A percentile compares a stretch with the other conserved stretches of the same genome.
phyloP scores from a whole-genome alignment of 768 basidiomycete genomes.

The Calvatia gigantea region DNA sequence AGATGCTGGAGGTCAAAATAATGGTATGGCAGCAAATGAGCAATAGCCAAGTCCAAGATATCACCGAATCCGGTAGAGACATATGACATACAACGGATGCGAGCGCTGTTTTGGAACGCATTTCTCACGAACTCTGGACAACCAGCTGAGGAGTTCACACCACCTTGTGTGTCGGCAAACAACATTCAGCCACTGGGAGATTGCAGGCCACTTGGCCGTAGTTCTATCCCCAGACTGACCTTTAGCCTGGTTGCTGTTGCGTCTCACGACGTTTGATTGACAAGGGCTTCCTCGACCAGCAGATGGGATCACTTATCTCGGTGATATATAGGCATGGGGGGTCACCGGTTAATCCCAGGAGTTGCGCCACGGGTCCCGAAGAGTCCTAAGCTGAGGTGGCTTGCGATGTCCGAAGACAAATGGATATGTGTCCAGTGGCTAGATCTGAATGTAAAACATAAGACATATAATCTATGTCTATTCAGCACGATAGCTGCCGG shows the following conservation, averaged over 20 bases:
- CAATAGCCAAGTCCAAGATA: background rate
- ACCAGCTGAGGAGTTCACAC: background rate
- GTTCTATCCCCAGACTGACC: too few relatives aligned
- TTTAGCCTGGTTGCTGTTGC: too few relatives aligned
- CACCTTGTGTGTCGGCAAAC: background rate
- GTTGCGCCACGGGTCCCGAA: background rate
- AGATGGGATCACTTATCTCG: background rate
- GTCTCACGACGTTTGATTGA: too few relatives aligned
- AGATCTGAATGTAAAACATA: background rate
- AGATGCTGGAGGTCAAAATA: background rate
- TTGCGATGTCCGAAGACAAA: background rate
- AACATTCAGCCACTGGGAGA: too few relatives aligned
- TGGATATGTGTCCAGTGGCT: background rate
- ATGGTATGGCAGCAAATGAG: background rate
- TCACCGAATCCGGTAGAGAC: conserved; percentile 3
- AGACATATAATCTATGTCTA: background rate
- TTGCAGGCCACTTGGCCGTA: too few relatives aligned
- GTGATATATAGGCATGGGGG: background rate
- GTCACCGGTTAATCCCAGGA: background rate
- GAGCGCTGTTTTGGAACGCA: background rate
- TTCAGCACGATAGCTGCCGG: background rate
- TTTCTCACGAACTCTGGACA: background rate
- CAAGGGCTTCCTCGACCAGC: background rate
- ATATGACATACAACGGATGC: background rate
- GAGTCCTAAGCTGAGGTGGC: background rate